These are phyloP conservation scores for Backusella tarrabulga DNA, from an alignment of 192 early-diverging fungal genomes.

Conservation along the genomic window DNA sequence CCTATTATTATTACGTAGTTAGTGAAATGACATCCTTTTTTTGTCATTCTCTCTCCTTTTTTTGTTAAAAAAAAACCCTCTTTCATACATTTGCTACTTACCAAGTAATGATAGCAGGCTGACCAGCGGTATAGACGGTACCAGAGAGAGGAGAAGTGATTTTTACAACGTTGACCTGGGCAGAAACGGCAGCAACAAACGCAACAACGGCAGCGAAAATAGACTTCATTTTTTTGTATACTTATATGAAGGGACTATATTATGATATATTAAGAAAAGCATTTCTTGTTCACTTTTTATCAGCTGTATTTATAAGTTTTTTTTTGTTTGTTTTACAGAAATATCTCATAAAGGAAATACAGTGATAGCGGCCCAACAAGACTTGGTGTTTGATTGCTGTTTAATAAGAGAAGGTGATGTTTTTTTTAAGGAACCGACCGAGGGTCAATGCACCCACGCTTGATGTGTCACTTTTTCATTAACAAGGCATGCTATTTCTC, in stretches of 20 bases:
- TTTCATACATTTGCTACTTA: neutral
- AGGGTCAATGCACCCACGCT: neutral
- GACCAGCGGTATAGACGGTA: conserved; percentile 30
- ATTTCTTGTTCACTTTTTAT: neutral
- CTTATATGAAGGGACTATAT: neutral
- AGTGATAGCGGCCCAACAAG: neutral
- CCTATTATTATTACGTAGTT: neutral
- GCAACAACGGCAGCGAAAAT: conserved; percentile 17
- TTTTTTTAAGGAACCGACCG: neutral
- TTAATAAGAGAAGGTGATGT: neutral
- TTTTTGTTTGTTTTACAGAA: neutral
- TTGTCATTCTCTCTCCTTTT: too few relatives aligned
- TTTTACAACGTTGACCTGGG: conserved; percentile 19
- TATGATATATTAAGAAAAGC: neutral
- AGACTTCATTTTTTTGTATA: conserved; percentile 24
- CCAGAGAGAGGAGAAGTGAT: conserved; percentile 30
- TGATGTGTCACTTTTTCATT: neutral
- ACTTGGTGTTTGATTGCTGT: neutral
- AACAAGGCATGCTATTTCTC: neutral
- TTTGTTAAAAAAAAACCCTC: neutral
- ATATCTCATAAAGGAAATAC: neutral
- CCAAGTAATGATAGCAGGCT: conserved; percentile 29
- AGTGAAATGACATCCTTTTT: neutral
- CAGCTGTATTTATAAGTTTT: neutral
- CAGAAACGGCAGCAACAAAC: conserved; percentile 12